A percentile compares a stretch with the other conserved stretches of the same genome.
Evolutionary conservation across 495 filamentous ascomycete genomes (phyloP).

Genomic region (Aspergillus egyptiacus): DNA sequence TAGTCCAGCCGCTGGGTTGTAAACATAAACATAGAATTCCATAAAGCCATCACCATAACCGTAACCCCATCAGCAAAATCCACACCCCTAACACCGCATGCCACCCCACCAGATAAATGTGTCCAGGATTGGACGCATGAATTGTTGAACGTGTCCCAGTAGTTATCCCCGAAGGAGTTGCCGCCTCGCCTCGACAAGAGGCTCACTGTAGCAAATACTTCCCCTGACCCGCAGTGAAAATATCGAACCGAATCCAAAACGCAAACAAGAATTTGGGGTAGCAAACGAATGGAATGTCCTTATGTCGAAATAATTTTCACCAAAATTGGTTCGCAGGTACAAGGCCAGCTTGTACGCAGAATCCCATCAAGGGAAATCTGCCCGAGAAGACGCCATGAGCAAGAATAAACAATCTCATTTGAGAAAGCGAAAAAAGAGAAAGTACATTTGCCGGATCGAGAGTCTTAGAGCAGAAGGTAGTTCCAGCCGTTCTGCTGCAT

Average conservation of each 20-base stretch:
- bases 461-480: slow-evolving; percentile 74
- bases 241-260: slow-evolving; percentile 8
- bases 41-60: too few relatives aligned
- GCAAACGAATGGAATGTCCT: slow-evolving; percentile 12
- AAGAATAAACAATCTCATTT: slow-evolving; percentile 17
- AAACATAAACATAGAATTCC: background rate
- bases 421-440: slow-evolving; percentile 12
- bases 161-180: slow-evolving; percentile 13
- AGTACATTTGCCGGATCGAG: background rate
- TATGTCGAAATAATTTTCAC: slow-evolving; percentile 8
- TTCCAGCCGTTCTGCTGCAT: slow-evolving; percentile 92
- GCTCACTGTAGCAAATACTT: slow-evolving; percentile 3
- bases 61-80: background rate
- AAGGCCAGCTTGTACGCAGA: slow-evolving; percentile 19
- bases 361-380: slow-evolving; percentile 19
- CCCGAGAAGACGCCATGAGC: slow-evolving; percentile 15
- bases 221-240: slow-evolving; percentile 15
- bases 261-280: slow-evolving; percentile 5
- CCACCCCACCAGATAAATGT: background rate
- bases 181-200: slow-evolving; percentile 10
- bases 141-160: slow-evolving; percentile 11
- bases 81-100: slow-evolving; percentile 4
- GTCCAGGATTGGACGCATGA: slow-evolving; percentile 5
- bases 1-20: background rate
- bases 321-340: slow-evolving; percentile 11